Evolutionary conservation across 1,284 basidiomycete genomes (phyloP), one percentile per base, ranked within the genome.

Genomic region (Kalmanozyma brasiliensis): DNA sequence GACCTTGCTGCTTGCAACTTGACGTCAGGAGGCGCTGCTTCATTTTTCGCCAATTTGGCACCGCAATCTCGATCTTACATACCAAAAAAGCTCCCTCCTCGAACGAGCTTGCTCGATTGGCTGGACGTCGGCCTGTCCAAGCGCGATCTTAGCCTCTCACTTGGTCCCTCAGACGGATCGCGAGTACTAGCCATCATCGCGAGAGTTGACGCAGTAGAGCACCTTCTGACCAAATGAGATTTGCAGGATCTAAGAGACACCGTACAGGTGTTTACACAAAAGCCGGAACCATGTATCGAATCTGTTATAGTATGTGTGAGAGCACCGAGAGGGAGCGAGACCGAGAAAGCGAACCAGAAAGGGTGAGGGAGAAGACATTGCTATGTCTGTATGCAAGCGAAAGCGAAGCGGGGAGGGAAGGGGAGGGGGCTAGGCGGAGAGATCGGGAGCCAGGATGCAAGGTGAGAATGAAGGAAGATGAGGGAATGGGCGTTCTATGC

Each of bases 261-360:
- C 40, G 47, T 55, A 53, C 46, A 61, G 24, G 47, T 61, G 51
- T 53, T 30, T 53, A 61, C 51, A 61, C 49, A 35, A 34, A 42
- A 41, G n/a, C 38, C 42, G 33, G 46, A 36, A 52, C 41, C 46
- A 53, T 49, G 58, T 49, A 43, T 29, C 41, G 42, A 49, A 45
- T 38, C 56, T 46, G 34, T 26, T 33, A 23, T 17, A 23, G 33
- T 40, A 49, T 49, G 57, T 60, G 26, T 44, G 26, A n/a, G n/a
- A n/a, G n/a, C n/a, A n/a, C n/a, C 20, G 32, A 7, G 22, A 26
- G 13, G 35, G 38, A 36, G 22, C 13, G 19, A n/a, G 17, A 36
- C 20, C 8, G 32, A 26, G 17, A 33, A 3, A 42, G 29, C 16
- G 26, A 49, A 46, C 10, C 16, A 20, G 11, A 26, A 37, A 33